phyloP scores from a whole-genome alignment of 1,139 yeast genomes.

The Sugiyamaella xylanicola region DNA sequence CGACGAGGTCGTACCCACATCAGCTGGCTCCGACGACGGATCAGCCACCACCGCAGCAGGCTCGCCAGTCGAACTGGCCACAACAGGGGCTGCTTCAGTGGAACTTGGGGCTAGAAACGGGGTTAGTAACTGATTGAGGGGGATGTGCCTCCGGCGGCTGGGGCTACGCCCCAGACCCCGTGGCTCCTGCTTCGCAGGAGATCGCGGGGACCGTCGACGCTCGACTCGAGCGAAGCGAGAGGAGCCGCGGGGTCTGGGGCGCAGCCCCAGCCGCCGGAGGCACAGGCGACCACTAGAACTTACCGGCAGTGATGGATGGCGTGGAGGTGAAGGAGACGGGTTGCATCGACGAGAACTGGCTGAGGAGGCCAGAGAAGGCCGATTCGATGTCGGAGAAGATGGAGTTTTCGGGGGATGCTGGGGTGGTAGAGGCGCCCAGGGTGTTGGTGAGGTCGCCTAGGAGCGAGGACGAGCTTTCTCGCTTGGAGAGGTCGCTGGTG shows the following conservation, averaged over 20 bases:
- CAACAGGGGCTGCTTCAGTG: no score
- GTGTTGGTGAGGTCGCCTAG: slow-evolving; percentile 1
- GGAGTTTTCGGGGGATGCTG: slow-evolving; percentile 7
- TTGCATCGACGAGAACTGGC: slow-evolving; percentile 27
- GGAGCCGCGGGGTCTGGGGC: slow-evolving; percentile 2
- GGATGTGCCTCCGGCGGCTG: not conserved
- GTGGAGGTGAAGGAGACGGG: slow-evolving; percentile 29
- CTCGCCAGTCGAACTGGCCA: no score
- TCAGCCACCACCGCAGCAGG: no score
- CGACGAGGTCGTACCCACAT: slow-evolving; percentile 8
- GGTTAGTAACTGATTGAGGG: not conserved
- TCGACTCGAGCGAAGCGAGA: not conserved
- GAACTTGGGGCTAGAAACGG: not conserved
- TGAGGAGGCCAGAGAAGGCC: slow-evolving; percentile 33
- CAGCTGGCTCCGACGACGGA: slow-evolving; percentile 1
- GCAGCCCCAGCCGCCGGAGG: slow-evolving; percentile 3
- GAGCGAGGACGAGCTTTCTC: slow-evolving; percentile 1
- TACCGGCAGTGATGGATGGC: slow-evolving; percentile 13
- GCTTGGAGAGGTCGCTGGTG: slow-evolving; percentile 1
- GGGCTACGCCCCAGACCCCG: not conserved
- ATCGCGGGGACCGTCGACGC: not conserved
- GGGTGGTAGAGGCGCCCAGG: slow-evolving; percentile 8
- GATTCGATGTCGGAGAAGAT: slow-evolving; percentile 34
- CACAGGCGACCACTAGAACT: not conserved
- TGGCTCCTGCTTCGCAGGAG: slow-evolving; percentile 2